Conservation (phyloP, 2,329 filamentous ascomycete species). For the Tolypocladium nubicola region DNA sequence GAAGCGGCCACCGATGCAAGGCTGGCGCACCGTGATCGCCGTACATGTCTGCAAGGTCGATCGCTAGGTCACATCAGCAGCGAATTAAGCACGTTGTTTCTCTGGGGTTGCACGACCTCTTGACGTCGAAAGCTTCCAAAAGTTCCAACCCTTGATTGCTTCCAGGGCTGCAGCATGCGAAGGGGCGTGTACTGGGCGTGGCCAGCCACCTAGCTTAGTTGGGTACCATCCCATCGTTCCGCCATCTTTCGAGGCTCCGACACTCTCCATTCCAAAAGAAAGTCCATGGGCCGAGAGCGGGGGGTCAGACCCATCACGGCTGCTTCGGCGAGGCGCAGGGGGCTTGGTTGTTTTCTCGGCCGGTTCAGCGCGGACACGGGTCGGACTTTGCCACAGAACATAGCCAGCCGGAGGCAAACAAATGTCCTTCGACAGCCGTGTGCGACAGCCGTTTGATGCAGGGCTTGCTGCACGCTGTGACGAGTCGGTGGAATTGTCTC, state of each 20-base stretch:
- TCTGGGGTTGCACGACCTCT: background rate
- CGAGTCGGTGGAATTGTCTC: background rate
- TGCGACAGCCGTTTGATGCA: background rate
- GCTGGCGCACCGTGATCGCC: background rate
- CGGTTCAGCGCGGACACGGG: background rate
- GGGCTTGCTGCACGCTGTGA: background rate
- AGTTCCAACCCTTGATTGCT: background rate
- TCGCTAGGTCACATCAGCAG: slow-evolving; percentile 1
- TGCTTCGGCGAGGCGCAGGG: background rate
- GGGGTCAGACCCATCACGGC: background rate
- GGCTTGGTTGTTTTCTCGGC: background rate
- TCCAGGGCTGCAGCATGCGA: background rate
- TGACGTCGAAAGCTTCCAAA: slow-evolving; percentile 1
- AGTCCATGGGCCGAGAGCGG: background rate
- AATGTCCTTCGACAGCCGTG: background rate
- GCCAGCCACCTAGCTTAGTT: background rate
- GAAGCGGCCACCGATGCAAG: background rate
- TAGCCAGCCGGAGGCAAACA: background rate
- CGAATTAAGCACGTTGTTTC: slow-evolving; percentile 1
- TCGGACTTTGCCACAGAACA: background rate
- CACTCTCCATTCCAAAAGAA: background rate
- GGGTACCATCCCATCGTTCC: background rate
- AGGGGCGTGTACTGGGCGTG: background rate
- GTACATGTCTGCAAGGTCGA: background rate
- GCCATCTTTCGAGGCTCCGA: background rate